These are phyloP conservation scores for Coccinonectria pachysandricola DNA, from an alignment of 2,329 filamentous ascomycete genomes.

Conservation along the genomic window DNA sequence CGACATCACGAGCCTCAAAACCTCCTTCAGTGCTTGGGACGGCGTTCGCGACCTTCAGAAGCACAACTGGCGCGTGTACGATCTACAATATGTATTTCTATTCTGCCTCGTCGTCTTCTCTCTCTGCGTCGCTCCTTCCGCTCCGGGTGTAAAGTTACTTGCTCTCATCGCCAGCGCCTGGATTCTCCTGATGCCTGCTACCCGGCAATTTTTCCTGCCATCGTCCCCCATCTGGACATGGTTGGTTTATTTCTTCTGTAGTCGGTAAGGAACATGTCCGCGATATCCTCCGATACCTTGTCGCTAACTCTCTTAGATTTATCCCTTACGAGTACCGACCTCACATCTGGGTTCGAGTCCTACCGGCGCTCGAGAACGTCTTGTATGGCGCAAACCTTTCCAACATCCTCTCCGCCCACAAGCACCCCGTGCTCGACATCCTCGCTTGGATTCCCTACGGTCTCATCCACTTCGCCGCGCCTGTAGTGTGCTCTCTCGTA, in stretches of 20 bases:
- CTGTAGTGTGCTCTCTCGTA: constrained; percentile 64
- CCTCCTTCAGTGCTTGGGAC: constrained; percentile 70
- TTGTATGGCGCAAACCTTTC: constrained; percentile 92
- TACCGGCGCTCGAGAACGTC: constrained; percentile 91
- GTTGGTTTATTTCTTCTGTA: constrained; percentile 84
- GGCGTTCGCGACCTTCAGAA: constrained; percentile 65
- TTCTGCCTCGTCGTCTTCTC: constrained; percentile 70
- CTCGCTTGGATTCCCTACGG: constrained; percentile 92
- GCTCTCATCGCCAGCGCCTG: constrained; percentile 56
- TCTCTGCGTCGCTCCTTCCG: constrained; percentile 71
- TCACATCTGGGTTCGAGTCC: constrained; percentile 88
- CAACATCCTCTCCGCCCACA: constrained; percentile 88
- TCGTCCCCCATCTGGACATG: constrained; percentile 78
- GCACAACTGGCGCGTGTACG: constrained; percentile 72
- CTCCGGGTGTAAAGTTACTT: constrained; percentile 66
- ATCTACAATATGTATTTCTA: constrained; percentile 74
- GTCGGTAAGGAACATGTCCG: constrained; percentile 84
- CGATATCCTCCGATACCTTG: too few species aligned
- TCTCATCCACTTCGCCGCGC: constrained; percentile 78
- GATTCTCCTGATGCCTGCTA: constrained; percentile 70
- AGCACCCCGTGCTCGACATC: constrained; percentile 72
- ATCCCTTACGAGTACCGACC: constrained; percentile 82
- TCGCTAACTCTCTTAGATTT: constrained; percentile 47
- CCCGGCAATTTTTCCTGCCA: constrained; percentile 83
- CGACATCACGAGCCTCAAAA: constrained; percentile 66